A percentile compares a stretch with the other conserved stretches of the same genome.
Evolutionary conservation across 306 rosid genomes (phyloP).

Genomic region (Notholithocarpus densiflorus): DNA sequence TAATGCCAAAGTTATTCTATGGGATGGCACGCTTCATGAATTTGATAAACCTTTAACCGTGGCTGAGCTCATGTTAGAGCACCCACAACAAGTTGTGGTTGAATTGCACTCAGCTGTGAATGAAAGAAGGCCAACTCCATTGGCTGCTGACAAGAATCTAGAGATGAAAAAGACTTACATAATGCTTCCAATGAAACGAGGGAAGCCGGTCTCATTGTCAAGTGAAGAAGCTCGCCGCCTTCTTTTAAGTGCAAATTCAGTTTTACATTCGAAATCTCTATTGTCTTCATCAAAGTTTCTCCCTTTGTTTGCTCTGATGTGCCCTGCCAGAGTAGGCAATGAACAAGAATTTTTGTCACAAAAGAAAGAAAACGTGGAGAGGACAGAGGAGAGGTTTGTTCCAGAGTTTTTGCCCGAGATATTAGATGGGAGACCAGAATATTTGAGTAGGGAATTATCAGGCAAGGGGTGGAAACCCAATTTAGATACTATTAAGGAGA

Average conservation of each 20-base stretch:
- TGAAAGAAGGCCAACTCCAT: slow-evolving; percentile 45
- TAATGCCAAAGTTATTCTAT: slow-evolving; percentile 39
- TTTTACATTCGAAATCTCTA: slow-evolving; percentile 31
- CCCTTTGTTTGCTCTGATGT: slow-evolving; percentile 51
- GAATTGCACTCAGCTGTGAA: slow-evolving; percentile 51
- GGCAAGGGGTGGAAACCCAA: slow-evolving; percentile 88
- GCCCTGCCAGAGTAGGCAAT: slow-evolving; percentile 22
- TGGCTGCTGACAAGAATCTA: slow-evolving; percentile 65
- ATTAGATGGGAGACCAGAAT: slow-evolving; percentile 51
- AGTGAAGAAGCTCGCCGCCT: slow-evolving; percentile 48
- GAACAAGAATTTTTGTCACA: slow-evolving; percentile 11
- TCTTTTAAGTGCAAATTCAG: slow-evolving; percentile 32
- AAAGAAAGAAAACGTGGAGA: slow-evolving; percentile 23
- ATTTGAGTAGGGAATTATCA: slow-evolving; percentile 68
- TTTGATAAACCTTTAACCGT: slow-evolving; percentile 50
- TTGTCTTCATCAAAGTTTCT: slow-evolving; percentile 37
- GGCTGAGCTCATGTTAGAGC: slow-evolving; percentile 85
- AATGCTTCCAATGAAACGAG: slow-evolving; percentile 71
- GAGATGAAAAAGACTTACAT: slow-evolving; percentile 53
- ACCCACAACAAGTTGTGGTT: slow-evolving; percentile 83
- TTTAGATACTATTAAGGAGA: slow-evolving; percentile 79
- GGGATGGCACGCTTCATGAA: slow-evolving; percentile 63
- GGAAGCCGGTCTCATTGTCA: slow-evolving; percentile 54
- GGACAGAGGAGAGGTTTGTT: slow-evolving; percentile 7
- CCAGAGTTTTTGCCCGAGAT: slow-evolving; percentile 40